Evolutionary conservation across 345 rosid genomes (phyloP).

Genomic region (Euphorbia peplus): DNA sequence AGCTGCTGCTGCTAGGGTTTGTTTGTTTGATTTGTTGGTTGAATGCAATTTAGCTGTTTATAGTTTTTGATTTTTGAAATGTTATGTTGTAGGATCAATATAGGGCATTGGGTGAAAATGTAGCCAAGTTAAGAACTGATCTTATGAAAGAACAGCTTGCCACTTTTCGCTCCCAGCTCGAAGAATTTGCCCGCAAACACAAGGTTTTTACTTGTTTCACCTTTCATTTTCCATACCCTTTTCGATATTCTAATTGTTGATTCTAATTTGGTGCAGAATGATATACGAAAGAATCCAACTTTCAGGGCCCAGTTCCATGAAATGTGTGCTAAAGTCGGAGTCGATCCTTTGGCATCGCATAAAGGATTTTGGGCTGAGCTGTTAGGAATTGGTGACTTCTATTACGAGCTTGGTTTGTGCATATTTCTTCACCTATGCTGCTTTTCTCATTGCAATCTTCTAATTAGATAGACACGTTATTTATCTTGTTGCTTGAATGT

Average conservation of each 20-base stretch:
- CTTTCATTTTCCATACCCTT: background rate
- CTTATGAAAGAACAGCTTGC: slow-evolving; percentile 96
- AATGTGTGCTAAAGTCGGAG: slow-evolving; percentile 93
- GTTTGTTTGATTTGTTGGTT: background rate
- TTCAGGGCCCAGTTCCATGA: slow-evolving; percentile 82
- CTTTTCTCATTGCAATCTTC: background rate
- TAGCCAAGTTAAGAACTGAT: slow-evolving; percentile 78
- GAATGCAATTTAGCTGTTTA: background rate
- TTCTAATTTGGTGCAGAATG: slow-evolving; percentile 49
- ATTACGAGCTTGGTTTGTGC: slow-evolving; percentile 78
- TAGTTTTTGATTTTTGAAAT: background rate
- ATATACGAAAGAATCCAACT: slow-evolving; percentile 69
- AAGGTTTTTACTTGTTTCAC: slow-evolving; percentile 72
- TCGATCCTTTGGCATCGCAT: slow-evolving; percentile 90
- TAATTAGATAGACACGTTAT: background rate
- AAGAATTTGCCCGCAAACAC: slow-evolving; percentile 90
- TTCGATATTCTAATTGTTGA: slow-evolving; percentile 8
- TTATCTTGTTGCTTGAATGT: background rate
- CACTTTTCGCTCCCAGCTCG: slow-evolving; percentile 79
- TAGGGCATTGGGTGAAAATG: slow-evolving; percentile 82
- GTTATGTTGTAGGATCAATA: slow-evolving; percentile 62
- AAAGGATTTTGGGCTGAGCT: slow-evolving; percentile 98
- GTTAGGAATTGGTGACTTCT: slow-evolving; percentile 95
- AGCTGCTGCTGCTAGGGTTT: slow-evolving; percentile 76
- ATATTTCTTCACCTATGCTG: background rate